Conservation (phyloP, 805 yeast genomes). For the Saccharomycopsis capsularis region DNA sequence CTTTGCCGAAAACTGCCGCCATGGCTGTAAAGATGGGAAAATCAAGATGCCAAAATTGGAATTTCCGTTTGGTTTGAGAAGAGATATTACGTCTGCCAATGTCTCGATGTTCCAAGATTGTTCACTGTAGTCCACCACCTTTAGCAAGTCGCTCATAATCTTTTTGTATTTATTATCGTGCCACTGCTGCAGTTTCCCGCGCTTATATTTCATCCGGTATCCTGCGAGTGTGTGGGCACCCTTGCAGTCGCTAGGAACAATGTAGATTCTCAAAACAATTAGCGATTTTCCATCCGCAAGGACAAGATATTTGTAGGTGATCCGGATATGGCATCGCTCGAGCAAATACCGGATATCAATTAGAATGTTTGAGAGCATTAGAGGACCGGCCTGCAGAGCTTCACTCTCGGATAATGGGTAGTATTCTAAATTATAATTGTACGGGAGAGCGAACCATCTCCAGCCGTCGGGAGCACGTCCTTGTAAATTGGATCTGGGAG, state of each 20-base stretch:
- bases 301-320: constrained; percentile 36
- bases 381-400: constrained; percentile 5
- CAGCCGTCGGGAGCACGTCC: constrained; percentile 38
- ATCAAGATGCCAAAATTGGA: constrained; percentile 18
- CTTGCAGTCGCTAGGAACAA: constrained; percentile 39
- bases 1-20: constrained; percentile 21
- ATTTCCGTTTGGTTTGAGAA: too few species aligned
- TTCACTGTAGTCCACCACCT: constrained; percentile 37
- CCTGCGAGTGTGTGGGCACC: constrained; percentile 30
- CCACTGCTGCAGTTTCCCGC: constrained; percentile 31
- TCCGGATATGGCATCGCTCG: constrained; percentile 34
- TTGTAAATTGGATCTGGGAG: constrained; percentile 37
- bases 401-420: constrained; percentile 11
- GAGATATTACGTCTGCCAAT: constrained; percentile 1
- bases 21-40: constrained; percentile 22
- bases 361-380: constrained; percentile 25
- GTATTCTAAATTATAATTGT: constrained; percentile 15
- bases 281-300: constrained; percentile 20
- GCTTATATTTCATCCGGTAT: constrained; percentile 31
- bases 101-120: constrained; percentile 32
- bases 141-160: constrained; percentile 33
- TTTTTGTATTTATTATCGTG: constrained; percentile 29
- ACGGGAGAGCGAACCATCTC: constrained; percentile 51
- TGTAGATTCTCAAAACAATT: constrained; percentile 38
- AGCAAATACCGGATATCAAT: constrained; percentile 39